Evolutionary conservation across 2,329 filamentous ascomycete genomes (phyloP).

Genomic region (Exophiala xenobiotica): DNA sequence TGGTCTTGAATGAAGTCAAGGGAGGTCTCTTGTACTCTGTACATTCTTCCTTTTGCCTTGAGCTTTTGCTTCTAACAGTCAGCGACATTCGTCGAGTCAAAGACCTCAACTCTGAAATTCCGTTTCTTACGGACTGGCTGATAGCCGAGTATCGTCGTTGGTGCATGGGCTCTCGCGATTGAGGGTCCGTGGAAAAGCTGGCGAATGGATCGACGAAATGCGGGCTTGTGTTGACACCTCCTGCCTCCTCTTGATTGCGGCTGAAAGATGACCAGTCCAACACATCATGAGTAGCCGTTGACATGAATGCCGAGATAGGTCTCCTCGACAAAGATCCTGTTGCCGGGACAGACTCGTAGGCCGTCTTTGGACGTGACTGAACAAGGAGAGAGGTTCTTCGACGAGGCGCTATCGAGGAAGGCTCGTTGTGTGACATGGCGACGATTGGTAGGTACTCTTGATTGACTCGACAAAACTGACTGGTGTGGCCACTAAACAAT

Average conservation of each 20-base stretch:
- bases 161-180: constrained; percentile 9
- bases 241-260: constrained; percentile 16
- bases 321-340: not conserved
- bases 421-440: constrained; percentile 30
- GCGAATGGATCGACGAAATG: constrained; percentile 24
- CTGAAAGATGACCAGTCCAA: constrained; percentile 25
- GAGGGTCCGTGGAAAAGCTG: constrained; percentile 8
- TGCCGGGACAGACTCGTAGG: constrained; percentile 20
- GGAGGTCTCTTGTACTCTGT: constrained; percentile 16
- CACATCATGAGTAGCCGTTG: constrained; percentile 14
- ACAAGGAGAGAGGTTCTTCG: constrained; percentile 42
- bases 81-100: constrained; percentile 30
- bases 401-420: constrained; percentile 32
- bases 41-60: constrained; percentile 23
- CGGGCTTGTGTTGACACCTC: constrained; percentile 10
- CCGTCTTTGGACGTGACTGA: constrained; percentile 40
- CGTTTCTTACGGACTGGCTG: constrained; percentile 26
- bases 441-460: not conserved
- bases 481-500: constrained; percentile 5
- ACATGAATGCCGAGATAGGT: constrained; percentile 22
- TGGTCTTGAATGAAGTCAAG: constrained; percentile 9
- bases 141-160: constrained; percentile 27
- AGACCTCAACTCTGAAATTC: constrained; percentile 28
- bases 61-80: constrained; percentile 23
- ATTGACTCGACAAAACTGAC: not conserved